phyloP scores from a whole-genome alignment of 2,329 filamentous ascomycete genomes.

The Xylariaceae sp. region DNA sequence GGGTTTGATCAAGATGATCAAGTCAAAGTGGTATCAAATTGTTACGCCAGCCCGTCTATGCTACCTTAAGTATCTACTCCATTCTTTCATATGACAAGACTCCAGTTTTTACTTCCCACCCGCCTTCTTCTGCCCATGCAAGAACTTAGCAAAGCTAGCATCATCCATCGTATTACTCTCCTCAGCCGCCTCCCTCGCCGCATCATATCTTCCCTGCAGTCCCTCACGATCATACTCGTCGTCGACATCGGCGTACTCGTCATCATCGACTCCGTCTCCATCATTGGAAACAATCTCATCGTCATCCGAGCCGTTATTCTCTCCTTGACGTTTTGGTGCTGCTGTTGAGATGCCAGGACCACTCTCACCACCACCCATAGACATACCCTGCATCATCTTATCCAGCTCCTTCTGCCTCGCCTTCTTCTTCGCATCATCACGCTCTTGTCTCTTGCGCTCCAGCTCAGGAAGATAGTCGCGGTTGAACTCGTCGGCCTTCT shows the following conservation, averaged over 20 bases:
- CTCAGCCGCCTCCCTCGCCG: conserved; percentile 61
- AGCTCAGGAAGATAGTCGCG: conserved; percentile 89
- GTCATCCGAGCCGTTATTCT: conserved; percentile 41
- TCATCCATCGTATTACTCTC: conserved; percentile 49
- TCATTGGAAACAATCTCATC: conserved; percentile 43
- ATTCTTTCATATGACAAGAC: too few relatives aligned
- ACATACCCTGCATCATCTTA: conserved; percentile 93
- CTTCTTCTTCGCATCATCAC: conserved; percentile 69
- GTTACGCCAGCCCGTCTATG: too few relatives aligned
- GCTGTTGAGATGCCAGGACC: conserved; percentile 15
- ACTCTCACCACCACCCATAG: conserved; percentile 35
- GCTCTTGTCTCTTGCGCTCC: conserved; percentile 69
- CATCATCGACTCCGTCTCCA: conserved; percentile 56
- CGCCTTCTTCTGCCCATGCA: conserved; percentile 41
- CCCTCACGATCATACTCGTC: conserved; percentile 61
- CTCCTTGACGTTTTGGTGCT: conserved; percentile 13
- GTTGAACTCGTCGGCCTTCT: conserved; percentile 85
- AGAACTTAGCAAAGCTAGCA: conserved; percentile 60
- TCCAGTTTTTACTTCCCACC: conserved; percentile 1
- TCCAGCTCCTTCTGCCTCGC: conserved; percentile 77
- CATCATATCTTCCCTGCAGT: conserved; percentile 71
- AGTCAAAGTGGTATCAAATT: too few relatives aligned
- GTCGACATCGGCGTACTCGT: conserved; percentile 55
- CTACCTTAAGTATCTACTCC: too few relatives aligned
- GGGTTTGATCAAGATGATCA: too few relatives aligned